A percentile compares a stretch with the other conserved stretches of the same genome.
Conservation (phyloP, 148 eudicot species). For the Cornus florida region DNA sequence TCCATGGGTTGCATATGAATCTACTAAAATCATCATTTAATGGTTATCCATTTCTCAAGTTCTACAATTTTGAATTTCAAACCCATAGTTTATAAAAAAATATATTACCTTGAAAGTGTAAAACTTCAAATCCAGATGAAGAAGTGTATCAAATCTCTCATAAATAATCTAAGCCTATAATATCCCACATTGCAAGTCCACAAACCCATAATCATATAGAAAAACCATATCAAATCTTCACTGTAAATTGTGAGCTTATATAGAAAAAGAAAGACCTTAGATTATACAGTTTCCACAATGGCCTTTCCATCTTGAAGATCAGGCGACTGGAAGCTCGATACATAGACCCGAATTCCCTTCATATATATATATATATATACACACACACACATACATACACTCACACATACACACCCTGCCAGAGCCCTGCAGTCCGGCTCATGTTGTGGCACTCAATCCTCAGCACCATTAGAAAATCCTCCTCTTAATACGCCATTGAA, state of each 20-base stretch:
- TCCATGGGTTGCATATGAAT: no score
- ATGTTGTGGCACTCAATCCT: no score
- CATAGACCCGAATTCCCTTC: no score
- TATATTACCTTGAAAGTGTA: slow-evolving; percentile 10
- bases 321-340: background rate
- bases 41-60: background rate
- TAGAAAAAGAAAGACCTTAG: slow-evolving; percentile 15
- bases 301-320: slow-evolving; percentile 18
- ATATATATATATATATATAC: no score
- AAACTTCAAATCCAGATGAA: background rate
- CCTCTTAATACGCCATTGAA: no score
- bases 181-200: background rate
- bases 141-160: background rate
- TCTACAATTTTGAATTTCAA: no score
- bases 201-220: no score
- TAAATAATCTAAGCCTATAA: background rate
- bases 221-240: no score
- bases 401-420: no score
- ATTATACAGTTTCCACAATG: slow-evolving; percentile 6
- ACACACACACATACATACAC: no score
- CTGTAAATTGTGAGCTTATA: background rate
- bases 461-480: no score
- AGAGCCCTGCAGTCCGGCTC: no score
- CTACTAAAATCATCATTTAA: background rate
- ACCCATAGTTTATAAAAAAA: background rate